Percentiles rank a stretch among this genome's conserved stretches.
Evolutionary conservation across 73 alveolate genomes (phyloP).

Genomic region (Paramecium tetraurelia): DNA sequence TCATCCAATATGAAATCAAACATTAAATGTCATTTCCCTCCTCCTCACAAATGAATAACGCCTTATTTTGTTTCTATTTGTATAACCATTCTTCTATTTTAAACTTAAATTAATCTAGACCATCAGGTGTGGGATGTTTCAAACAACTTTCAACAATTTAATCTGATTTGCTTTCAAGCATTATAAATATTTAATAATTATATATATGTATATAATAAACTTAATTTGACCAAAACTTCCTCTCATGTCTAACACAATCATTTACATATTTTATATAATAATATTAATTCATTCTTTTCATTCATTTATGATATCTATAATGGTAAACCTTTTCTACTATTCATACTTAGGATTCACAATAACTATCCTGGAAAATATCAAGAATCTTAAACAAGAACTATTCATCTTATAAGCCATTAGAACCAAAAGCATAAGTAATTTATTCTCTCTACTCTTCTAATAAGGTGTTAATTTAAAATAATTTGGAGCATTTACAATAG

Average conservation of each 20-base stretch:
- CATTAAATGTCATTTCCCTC: constrained; percentile 1
- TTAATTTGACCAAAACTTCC: neutral
- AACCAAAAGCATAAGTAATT: constrained; percentile 60
- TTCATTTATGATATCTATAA: constrained; percentile 51
- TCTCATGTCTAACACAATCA: neutral
- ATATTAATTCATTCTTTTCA: neutral
- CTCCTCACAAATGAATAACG: neutral
- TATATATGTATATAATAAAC: neutral
- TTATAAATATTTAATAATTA: neutral
- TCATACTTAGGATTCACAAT: neutral
- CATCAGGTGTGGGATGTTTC: constrained; percentile 15
- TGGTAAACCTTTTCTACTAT: neutral
- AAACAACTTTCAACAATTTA: neutral
- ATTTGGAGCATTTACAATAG: constrained; percentile 60
- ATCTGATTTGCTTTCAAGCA: constrained; percentile 21
- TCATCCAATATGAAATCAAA: neutral
- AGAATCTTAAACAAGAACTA: constrained; percentile 62
- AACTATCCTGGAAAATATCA: constrained; percentile 61
- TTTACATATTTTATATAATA: neutral
- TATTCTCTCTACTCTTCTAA: neutral
- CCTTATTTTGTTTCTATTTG: neutral
- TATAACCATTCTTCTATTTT: neutral
- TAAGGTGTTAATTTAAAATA: constrained; percentile 62
- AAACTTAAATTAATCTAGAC: neutral
- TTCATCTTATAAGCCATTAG: constrained; percentile 56